phyloP scores from a whole-genome alignment of 1,139 yeast genomes.

The Suhomyces choctaworum region DNA sequence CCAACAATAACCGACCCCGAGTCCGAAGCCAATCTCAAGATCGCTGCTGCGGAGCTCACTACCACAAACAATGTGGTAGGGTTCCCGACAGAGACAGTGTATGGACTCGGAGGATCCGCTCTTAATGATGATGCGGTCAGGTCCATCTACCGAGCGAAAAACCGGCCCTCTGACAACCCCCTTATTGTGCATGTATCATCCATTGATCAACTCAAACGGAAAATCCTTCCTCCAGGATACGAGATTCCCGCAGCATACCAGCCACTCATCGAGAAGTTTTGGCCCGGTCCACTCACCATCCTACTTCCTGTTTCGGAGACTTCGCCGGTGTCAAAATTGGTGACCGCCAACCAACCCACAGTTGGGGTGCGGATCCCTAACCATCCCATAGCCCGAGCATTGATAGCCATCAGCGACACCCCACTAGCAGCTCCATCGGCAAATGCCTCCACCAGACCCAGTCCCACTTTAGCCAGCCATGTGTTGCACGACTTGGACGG shows the following conservation, averaged over 20 bases:
- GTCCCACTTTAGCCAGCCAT: conserved; percentile 87
- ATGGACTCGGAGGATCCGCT: conserved; percentile 92
- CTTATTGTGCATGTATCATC: conserved; percentile 87
- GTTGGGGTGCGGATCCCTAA: conserved; percentile 89
- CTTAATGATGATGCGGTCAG: conserved; percentile 69
- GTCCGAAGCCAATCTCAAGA: conserved; percentile 49
- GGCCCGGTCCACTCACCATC: conserved; percentile 98
- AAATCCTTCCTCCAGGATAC: conserved; percentile 46
- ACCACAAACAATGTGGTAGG: conserved; percentile 67
- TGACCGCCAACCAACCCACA: conserved; percentile 85
- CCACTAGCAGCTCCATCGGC: conserved; percentile 99
- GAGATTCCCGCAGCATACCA: conserved; percentile 67
- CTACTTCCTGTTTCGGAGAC: conserved; percentile 61
- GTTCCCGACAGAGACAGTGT: conserved; percentile 96
- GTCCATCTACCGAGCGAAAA: conserved; percentile 81
- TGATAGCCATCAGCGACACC: conserved; percentile 80
- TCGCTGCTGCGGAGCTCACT: conserved; percentile 60
- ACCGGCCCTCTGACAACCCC: conserved; percentile 94
- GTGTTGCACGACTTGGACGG: conserved; percentile 79
- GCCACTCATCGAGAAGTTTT: conserved; percentile 62
- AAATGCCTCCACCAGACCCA: conserved; percentile 91
- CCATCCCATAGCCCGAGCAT: conserved; percentile 86
- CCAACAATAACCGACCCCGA: conserved; percentile 52
- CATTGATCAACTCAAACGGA: conserved; percentile 62
- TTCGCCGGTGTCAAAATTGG: conserved; percentile 63